Evolutionary conservation across 192 early-diverging fungal genomes (phyloP), one percentile per base, ranked within the genome.

Genomic region (Coemansia sp.): DNA sequence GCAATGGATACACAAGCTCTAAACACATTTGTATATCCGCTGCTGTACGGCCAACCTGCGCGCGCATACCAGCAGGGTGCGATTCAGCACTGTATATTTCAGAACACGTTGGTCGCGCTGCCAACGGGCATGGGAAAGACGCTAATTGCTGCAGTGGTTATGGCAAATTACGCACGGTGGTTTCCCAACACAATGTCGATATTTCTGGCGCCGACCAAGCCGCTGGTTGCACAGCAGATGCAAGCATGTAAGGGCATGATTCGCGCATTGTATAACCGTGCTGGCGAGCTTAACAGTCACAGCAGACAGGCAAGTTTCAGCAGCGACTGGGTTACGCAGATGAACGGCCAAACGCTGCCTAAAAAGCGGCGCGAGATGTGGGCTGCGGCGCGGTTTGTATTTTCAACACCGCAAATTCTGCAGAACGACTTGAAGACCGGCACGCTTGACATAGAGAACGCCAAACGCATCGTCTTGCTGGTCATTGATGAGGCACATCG

Each of bases 401-500:
- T 93, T 70, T 71, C 89, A 9, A 97, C 95, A 6, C 93, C 95
- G 1, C 92, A 97, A 68, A 84, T 90, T 15, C 68, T 96, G 26
- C 85, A 92, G 28, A 96, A 97, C 67, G 95, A 97, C 62, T 61
- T 97, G 20, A 80, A 83, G 5, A 63, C 73, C 0, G 85, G 83
- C 4, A 84, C 82, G 10, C 92, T 91, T 60, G 86, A 49, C 34
- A 24, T 44, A 9, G 70, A 68, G 12, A 65, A 88, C 12, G 85
- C 87, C 5, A 67, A 82, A 21, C 70, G 86, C 9, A 80, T 97
- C 40, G 69, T 76, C 0, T 82, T 83, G 40, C 18, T 95, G n/a
- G 93, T 97, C 7, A 77, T 96, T 5, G 95, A 97, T 56, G 95
- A 97, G 66, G 95, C 95, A 0, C 95, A 97, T 70, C 76, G 88